Evolutionary conservation across 2,329 filamentous ascomycete species (phyloP), one percentile per base, ranked within the genome.

Genomic region (Cercospora sp.): DNA sequence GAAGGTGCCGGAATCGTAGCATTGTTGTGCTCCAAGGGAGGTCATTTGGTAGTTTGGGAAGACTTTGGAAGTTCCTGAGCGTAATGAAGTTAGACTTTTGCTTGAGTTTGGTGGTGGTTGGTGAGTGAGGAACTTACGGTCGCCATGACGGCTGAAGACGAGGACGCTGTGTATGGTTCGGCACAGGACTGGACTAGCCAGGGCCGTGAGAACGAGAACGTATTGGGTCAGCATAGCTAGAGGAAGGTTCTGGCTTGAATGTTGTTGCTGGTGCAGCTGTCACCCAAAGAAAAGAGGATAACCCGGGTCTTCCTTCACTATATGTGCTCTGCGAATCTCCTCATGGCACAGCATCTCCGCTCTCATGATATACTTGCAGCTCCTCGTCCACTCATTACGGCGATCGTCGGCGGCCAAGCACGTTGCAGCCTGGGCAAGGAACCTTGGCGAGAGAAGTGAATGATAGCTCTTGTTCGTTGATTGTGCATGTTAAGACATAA

Each of bases 11-110:
- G 63, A 65, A 18, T 66, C 16, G 59, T 48, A 68, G 48, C 59
- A 63, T 39, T 68, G 66, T 33, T 42, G 58, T 5, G 66, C 66
- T 18, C 66, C 66, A 18, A 68, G 45, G 6, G 51, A 58, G 48
- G 66, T 68, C 66, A 68, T 68, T 39, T 68, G 59, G 66, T 68
- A 68, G 36, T 61, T 57, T 1, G 48, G 48, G 23, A 63, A 68
- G 18, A 61, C 60, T 33, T 68, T 68, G 20, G 66, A 65, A 26
- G 66, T 68, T 26, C 66, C 66, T 68, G 16, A 23, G 23, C 5
- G 16, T 23, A 3, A 18, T 45, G 3, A 33, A 10, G 8, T 42
- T 28, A 20, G 12, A 23, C 1, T 16, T 18, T 18, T 3, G 2
- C n/a, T 9, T 23, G 10, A 13, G 12, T 6, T 31, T 12, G 16